A percentile compares a stretch with the other conserved stretches of the same genome.
Evolutionary conservation across 495 filamentous ascomycete species (phyloP).

Genomic region (Chaetomium tenue): DNA sequence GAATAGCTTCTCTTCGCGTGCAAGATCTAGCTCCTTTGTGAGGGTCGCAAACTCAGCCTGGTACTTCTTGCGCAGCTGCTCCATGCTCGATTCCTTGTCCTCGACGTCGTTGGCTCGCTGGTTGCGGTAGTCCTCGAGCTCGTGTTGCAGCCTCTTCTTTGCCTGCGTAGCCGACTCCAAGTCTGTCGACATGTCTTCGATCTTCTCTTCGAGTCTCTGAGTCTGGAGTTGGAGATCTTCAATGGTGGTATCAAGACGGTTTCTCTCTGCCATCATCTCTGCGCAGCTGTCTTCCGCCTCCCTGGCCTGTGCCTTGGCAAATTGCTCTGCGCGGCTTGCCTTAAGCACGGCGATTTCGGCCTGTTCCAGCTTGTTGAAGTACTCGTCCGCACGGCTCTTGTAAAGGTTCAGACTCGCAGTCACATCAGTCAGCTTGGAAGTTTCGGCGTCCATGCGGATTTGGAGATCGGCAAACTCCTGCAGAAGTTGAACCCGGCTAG

Average conservation of each 20-base stretch:
- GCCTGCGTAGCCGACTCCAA: constrained; percentile 81
- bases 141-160: constrained; percentile 93
- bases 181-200: constrained; percentile 91
- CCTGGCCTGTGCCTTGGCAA: constrained; percentile 80
- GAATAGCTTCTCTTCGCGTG: constrained; percentile 75
- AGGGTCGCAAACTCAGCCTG: constrained; percentile 86
- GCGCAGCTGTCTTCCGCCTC: constrained; percentile 92
- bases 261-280: constrained; percentile 86
- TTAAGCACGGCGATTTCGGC: constrained; percentile 95
- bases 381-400: constrained; percentile 92
- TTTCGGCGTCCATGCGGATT: constrained; percentile 86
- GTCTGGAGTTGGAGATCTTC: constrained; percentile 89
- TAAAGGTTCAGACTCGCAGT: constrained; percentile 81
- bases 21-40: constrained; percentile 87
- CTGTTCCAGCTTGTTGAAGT: constrained; percentile 96
- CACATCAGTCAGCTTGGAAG: constrained; percentile 79
- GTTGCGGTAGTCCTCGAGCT: constrained; percentile 95
- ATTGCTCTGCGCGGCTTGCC: constrained; percentile 86
- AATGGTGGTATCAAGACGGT: constrained; percentile 80
- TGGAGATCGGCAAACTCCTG: constrained; percentile 93
- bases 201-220: constrained; percentile 82
- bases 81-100: constrained; percentile 93
- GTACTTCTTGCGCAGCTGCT: constrained; percentile 97
- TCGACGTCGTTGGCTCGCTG: constrained; percentile 94
- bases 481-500: constrained; percentile 80